Evolutionary conservation across 176 grass and related monocot genomes (phyloP).

Genomic region (Phragmites australis): DNA sequence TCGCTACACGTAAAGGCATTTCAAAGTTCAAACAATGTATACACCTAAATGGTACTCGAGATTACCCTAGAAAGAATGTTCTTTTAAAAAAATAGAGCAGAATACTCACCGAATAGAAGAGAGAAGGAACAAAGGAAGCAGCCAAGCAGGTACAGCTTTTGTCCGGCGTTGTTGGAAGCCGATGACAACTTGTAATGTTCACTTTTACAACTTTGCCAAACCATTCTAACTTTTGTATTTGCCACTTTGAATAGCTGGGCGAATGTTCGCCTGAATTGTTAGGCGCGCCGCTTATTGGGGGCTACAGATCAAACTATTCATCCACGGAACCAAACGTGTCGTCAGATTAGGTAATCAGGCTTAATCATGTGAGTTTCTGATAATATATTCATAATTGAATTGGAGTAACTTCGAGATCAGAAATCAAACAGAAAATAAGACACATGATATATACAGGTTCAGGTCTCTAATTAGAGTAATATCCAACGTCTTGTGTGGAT

Average conservation of each 20-base stretch:
- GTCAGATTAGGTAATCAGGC: not conserved
- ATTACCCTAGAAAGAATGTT: not conserved
- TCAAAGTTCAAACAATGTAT: not conserved
- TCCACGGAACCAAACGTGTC: constrained; percentile 14
- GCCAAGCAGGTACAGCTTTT: constrained; percentile 6
- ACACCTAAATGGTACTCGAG: not conserved
- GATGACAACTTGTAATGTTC: not conserved
- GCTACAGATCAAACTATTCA: not conserved
- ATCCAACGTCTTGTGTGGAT: no score
- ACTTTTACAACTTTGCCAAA: constrained; percentile 18
- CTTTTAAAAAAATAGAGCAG: not conserved
- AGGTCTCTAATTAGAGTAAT: no score
- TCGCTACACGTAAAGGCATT: constrained; percentile 22
- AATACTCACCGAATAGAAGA: not conserved
- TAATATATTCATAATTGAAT: no score
- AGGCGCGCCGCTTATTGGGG: constrained; percentile 12
- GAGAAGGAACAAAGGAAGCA: not conserved
- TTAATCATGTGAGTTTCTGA: not conserved
- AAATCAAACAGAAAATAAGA: no score
- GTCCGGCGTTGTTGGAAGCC: not conserved
- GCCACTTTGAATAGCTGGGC: constrained; percentile 34
- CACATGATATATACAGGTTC: no score
- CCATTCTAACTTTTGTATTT: not conserved
- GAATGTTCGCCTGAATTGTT: constrained; percentile 24
- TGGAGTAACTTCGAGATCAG: no score